Evolutionary conservation across 2,329 filamentous ascomycete species (phyloP).

Genomic region (Epichloe amarillans): DNA sequence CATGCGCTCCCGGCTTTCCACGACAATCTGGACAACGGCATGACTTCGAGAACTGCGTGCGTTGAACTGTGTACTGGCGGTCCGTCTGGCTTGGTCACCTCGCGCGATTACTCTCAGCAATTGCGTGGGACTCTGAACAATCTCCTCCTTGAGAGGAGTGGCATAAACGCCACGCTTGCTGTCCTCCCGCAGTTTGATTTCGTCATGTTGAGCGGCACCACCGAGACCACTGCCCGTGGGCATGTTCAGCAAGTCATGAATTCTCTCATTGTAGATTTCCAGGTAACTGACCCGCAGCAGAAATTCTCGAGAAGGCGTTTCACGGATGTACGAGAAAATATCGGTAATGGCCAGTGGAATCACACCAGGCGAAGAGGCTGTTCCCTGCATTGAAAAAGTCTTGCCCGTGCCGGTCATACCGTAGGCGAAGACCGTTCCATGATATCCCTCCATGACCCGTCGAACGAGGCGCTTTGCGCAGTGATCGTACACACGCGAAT

Average conservation of each 20-base stretch:
- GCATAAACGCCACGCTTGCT: slow-evolving; percentile 94
- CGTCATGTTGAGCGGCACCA: slow-evolving; percentile 53
- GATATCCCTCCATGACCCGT: slow-evolving; percentile 97
- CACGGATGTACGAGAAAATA: slow-evolving; percentile 97
- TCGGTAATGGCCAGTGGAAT: slow-evolving; percentile 96
- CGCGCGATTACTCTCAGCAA: slow-evolving; percentile 86
- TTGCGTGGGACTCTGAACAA: slow-evolving; percentile 95
- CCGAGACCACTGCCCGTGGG: slow-evolving; percentile 45
- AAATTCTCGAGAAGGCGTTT: slow-evolving; percentile 90
- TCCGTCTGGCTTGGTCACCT: slow-evolving; percentile 79
- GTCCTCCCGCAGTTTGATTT: slow-evolving; percentile 95
- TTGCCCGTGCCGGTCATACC: slow-evolving; percentile 99
- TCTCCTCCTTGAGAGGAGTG: slow-evolving; percentile 91
- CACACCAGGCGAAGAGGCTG: slow-evolving; percentile 85
- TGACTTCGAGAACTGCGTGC: slow-evolving; percentile 93
- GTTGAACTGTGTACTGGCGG: slow-evolving; percentile 94
- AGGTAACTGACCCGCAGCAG: slow-evolving; percentile 91
- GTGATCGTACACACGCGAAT: slow-evolving; percentile 87
- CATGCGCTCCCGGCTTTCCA: slow-evolving; percentile 83
- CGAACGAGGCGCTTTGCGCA: slow-evolving; percentile 87
- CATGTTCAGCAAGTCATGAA: slow-evolving; percentile 81
- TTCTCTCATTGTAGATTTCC: slow-evolving; percentile 98
- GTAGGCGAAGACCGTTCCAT: slow-evolving; percentile 96
- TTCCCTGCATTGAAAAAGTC: slow-evolving; percentile 99
- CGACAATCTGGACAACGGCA: slow-evolving; percentile 95